A percentile compares a stretch with the other conserved stretches of the same genome.
Conservation (phyloP, 345 rosid genomes). For the Salix exigua region DNA sequence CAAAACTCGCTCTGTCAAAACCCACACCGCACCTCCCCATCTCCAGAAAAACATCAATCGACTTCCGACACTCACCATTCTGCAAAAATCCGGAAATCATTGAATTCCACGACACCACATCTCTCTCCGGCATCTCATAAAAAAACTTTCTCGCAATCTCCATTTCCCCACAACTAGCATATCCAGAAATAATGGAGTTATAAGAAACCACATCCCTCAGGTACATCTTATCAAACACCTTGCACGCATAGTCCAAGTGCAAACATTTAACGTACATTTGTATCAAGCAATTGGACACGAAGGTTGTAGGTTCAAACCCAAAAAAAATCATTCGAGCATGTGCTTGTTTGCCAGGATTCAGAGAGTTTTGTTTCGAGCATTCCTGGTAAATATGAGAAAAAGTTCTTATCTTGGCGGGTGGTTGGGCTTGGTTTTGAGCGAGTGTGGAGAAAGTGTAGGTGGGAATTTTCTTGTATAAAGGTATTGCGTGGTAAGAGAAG, state of each 20-base stretch:
- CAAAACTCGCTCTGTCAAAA: slow-evolving; percentile 55
- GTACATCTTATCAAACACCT: slow-evolving; percentile 65
- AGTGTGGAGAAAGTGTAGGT: slow-evolving; percentile 32
- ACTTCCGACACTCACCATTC: slow-evolving; percentile 45
- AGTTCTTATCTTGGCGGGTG: slow-evolving; percentile 32
- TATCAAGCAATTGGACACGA: slow-evolving; percentile 67
- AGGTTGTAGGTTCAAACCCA: slow-evolving; percentile 67
- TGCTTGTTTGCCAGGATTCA: slow-evolving; percentile 63
- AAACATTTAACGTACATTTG: slow-evolving; percentile 52
- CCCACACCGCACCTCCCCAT: slow-evolving; percentile 48
- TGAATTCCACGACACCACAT: slow-evolving; percentile 85
- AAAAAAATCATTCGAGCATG: slow-evolving; percentile 69
- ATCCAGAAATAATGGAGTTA: slow-evolving; percentile 62
- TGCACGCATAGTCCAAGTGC: slow-evolving; percentile 42
- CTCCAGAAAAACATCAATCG: slow-evolving; percentile 45
- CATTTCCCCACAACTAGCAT: slow-evolving; percentile 51
- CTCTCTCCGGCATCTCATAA: slow-evolving; percentile 56
- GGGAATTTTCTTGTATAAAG: slow-evolving; percentile 9
- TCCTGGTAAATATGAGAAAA: slow-evolving; percentile 68
- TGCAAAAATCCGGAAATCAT: slow-evolving; percentile 70
- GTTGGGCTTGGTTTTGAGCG: slow-evolving; percentile 19
- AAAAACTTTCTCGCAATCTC: slow-evolving; percentile 45
- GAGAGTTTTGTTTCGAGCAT: slow-evolving; percentile 45
- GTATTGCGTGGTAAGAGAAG: slow-evolving; percentile 1
- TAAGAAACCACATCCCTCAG: slow-evolving; percentile 65